Percentiles rank a stretch among this genome's conserved stretches.
Conservation (phyloP, 139 green algal genomes). For the Coelastrella sp. region DNA sequence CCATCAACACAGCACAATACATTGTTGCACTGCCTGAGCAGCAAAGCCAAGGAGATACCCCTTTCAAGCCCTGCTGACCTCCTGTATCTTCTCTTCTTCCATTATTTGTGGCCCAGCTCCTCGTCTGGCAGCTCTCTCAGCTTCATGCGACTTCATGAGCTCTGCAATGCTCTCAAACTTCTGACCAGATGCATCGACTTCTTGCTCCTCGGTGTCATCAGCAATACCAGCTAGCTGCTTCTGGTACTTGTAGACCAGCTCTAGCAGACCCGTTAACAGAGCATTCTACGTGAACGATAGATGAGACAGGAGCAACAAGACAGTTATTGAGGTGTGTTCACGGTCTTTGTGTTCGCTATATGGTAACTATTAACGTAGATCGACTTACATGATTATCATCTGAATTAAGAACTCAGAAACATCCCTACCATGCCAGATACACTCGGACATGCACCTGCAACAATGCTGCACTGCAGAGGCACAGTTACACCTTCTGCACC, state of each 20-base stretch:
- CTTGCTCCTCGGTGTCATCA: slow-evolving; percentile 68
- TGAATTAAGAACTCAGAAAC: no score
- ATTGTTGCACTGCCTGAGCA: background rate
- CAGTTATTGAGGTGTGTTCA: background rate
- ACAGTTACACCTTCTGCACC: background rate
- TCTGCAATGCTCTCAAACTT: slow-evolving; percentile 74
- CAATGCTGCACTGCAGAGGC: background rate
- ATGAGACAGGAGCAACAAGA: background rate
- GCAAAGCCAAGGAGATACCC: no score
- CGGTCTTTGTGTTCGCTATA: background rate
- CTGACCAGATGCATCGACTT: slow-evolving; percentile 72
- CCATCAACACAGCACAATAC: background rate
- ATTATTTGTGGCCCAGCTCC: background rate
- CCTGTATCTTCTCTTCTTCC: background rate
- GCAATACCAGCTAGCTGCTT: slow-evolving; percentile 57
- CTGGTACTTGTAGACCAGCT: slow-evolving; percentile 76
- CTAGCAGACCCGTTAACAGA: slow-evolving; percentile 77
- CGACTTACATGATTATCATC: no score
- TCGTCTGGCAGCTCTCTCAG: slow-evolving; percentile 37
- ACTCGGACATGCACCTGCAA: background rate
- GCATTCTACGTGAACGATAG: slow-evolving; percentile 52
- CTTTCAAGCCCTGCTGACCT: background rate
- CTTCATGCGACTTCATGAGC: slow-evolving; percentile 69
- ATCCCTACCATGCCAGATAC: no score
- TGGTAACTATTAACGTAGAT: background rate